phyloP scores from a whole-genome alignment of 2,329 filamentous ascomycete genomes.

The Hymenoscyphus linearis region DNA sequence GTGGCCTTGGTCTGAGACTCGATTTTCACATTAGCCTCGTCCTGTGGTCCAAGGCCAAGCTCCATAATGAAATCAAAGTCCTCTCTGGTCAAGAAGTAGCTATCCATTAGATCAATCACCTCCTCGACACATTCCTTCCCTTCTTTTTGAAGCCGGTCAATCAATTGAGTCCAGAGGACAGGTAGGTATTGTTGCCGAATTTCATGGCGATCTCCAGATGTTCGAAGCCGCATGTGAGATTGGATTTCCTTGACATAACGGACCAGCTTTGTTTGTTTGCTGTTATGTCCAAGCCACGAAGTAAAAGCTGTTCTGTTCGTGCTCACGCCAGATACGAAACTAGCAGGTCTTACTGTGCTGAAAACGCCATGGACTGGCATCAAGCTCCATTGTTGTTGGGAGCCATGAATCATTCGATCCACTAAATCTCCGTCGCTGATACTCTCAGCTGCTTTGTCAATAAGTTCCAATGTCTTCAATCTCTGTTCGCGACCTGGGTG shows the following conservation, averaged over 20 bases:
- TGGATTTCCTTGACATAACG: constrained; percentile 91
- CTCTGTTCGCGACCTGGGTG: constrained; percentile 51
- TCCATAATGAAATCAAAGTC: constrained; percentile 93
- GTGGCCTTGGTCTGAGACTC: constrained; percentile 80
- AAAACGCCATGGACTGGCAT: constrained; percentile 97
- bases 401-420: constrained; percentile 96
- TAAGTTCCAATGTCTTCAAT: constrained; percentile 78
- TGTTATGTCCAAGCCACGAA: constrained; percentile 91
- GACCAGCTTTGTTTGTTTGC: constrained; percentile 71
- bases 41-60: constrained; percentile 80
- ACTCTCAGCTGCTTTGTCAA: constrained; percentile 84
- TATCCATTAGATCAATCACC: constrained; percentile 94
- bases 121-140: constrained; percentile 78
- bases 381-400: constrained; percentile 95
- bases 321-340: constrained; percentile 76
- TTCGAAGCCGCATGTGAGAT: constrained; percentile 88
- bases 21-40: constrained; percentile 68
- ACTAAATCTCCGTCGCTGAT: constrained; percentile 97
- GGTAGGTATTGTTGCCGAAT: constrained; percentile 93
- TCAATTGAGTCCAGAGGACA: constrained; percentile 73
- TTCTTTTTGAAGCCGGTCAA: constrained; percentile 67
- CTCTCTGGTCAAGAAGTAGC: constrained; percentile 89
- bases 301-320: constrained; percentile 71
- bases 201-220: constrained; percentile 88
- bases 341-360: constrained; percentile 87